Percentiles rank a stretch among this genome's conserved stretches.
Conservation (phyloP, 2,329 filamentous ascomycete genomes). For the Zymoseptoria tritici region DNA sequence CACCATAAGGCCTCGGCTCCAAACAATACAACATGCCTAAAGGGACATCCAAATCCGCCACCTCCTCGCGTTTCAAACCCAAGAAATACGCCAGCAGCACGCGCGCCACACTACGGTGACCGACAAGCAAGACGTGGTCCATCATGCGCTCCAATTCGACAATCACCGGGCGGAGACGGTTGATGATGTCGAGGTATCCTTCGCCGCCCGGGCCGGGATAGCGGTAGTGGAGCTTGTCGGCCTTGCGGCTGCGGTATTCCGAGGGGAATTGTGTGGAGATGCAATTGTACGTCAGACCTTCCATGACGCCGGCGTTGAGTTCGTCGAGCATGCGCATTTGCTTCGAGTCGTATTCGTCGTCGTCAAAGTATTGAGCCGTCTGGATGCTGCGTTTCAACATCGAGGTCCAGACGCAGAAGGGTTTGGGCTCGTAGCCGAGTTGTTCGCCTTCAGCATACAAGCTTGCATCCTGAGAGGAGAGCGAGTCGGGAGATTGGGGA, state of each 20-base stretch:
- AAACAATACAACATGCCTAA: conserved; percentile 90
- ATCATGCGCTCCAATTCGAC: conserved; percentile 96
- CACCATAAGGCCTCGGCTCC: conserved; percentile 95
- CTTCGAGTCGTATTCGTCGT: conserved; percentile 94
- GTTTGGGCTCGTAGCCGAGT: conserved; percentile 54
- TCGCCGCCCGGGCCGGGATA: conserved; percentile 95
- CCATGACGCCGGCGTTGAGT: conserved; percentile 84
- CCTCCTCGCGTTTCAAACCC: conserved; percentile 80
- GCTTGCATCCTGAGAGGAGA: conserved; percentile 31
- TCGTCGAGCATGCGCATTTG: conserved; percentile 69
- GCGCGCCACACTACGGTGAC: conserved; percentile 83
- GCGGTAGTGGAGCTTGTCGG: conserved; percentile 89
- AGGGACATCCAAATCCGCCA: conserved; percentile 89
- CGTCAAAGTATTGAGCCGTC: conserved; percentile 84
- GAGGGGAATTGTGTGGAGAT: conserved; percentile 72
- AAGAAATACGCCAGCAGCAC: conserved; percentile 96
- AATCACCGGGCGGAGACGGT: conserved; percentile 88
- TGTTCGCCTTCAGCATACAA: conserved; percentile 8
- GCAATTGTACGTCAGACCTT: conserved; percentile 89
- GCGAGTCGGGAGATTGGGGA: conserved; percentile 29
- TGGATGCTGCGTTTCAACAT: conserved; percentile 89
- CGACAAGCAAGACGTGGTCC: conserved; percentile 86
- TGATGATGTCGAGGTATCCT: conserved; percentile 94
- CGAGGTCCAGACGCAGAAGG: conserved; percentile 96
- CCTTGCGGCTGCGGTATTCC: conserved; percentile 71